Percentiles rank a stretch among this genome's conserved stretches.
Evolutionary conservation across 768 basidiomycete genomes (phyloP).

Genomic region (Tricholoma bakamatsutake): DNA sequence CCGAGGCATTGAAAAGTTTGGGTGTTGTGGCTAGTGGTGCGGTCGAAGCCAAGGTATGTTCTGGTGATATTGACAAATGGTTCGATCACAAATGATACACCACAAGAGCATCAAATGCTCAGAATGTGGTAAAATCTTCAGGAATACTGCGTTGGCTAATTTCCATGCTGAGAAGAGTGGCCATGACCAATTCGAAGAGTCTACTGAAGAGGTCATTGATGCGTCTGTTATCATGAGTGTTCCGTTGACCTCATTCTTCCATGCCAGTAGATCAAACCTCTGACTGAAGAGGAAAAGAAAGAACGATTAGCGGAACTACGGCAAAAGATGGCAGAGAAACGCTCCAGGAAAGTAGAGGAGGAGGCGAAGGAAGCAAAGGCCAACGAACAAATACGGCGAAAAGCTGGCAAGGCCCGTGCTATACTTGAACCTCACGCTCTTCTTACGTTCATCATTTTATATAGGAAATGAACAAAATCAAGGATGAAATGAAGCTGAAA

Average conservation of each 20-base stretch:
- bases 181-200: slow-evolving; percentile 94
- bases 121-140: slow-evolving; percentile 81
- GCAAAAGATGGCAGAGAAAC: slow-evolving; percentile 76
- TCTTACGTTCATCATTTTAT: neutral
- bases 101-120: slow-evolving; percentile 77
- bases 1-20: slow-evolving; percentile 52
- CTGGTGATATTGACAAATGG: neutral
- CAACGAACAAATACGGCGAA: slow-evolving; percentile 78
- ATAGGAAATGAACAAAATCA: slow-evolving; percentile 66
- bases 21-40: slow-evolving; percentile 33
- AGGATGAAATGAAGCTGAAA: slow-evolving; percentile 73
- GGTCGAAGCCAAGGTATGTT: slow-evolving; percentile 62
- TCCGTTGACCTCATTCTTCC: neutral
- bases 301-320: slow-evolving; percentile 75
- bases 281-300: slow-evolving; percentile 93
- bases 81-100: neutral
- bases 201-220: slow-evolving; percentile 73
- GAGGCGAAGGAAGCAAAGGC: slow-evolving; percentile 69
- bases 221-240: neutral
- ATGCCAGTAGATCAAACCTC: slow-evolving; percentile 70
- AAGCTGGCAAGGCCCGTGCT: slow-evolving; percentile 66
- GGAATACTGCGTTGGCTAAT: slow-evolving; percentile 80
- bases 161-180: slow-evolving; percentile 95
- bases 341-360: slow-evolving; percentile 60
- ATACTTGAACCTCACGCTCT: neutral